Base-by-base conservation (phyloP, 1,284 basidiomycete species). In the Heterobasidion occidentale region DNA sequence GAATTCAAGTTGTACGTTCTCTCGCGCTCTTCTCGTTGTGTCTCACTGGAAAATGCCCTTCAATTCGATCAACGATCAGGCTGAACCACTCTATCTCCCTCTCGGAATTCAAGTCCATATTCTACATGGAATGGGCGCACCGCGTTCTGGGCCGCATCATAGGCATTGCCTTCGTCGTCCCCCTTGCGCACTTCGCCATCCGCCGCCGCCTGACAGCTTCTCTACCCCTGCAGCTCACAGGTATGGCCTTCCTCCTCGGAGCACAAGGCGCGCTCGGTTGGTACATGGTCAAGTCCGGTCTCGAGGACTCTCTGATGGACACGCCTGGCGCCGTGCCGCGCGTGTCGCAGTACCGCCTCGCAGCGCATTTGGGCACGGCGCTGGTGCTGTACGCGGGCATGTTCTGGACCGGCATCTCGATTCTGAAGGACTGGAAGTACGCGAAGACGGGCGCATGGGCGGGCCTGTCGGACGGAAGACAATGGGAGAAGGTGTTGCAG, bases 281-380 rank as follows among this genome's bases (percentile, higher is more conserved):
- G 97, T 97, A 97, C 77, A 99, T 99, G 97, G 97, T 99, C 59
- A 92, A 97, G 68, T 96, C 93, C 9, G 97, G 97, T 1, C 77
- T 99, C 11, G 90, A 94, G 64, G 84, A 92, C 57, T 80, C 89
- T 17, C 77, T 94, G 57, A 77, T 97, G 73, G 81, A 85, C 11
- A 88, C 80, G 17, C 90, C 91, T 14, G 86, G 85, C n/a, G 84
- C 87, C 12, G 87, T 94, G 9, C 93, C 97, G 1, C 87, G 97
- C 1, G 97, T 99, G 14, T 95, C 92, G 38, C 97, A 99, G 70
- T 99, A 99, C 72, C 82, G 97, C 8, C 83, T 99, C 15, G 96
- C 96, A 0, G 91, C 94, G 33, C 97, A 99, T 71, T 80, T 99
- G 12, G 89, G 90, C 15, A 82, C 93, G 51, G 97, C 97, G 0